Base-by-base conservation (phyloP, 148 eudicot species). In the Dysphania ambrosioides region DNA sequence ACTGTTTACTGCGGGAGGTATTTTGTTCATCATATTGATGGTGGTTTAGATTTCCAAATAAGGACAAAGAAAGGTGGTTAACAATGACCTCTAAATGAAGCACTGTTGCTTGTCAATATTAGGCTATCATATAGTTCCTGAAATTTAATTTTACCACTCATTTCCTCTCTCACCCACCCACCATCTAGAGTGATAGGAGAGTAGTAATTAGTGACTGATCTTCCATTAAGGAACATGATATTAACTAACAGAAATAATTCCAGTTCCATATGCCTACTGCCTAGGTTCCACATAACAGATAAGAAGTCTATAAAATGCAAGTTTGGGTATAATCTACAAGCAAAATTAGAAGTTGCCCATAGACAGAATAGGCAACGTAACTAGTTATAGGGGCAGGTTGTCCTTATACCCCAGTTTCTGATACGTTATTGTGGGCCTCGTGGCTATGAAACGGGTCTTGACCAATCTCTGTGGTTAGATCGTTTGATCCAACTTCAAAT, bases 61-160 rank as follows among this genome's bases (percentile, higher is more conserved):
- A 1, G 27, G 15, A 41, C 61, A 73, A 73, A 61, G 53, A 23
- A 29, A 62, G 40, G 68, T 38, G 21, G 40, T 73, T 73, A 41
- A 27, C 38, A n/a, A 73, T 32, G 24, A 61, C 76, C 76, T 42
- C 55, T 60, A 61, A 59, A 34, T 44, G 41, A 41, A 73, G 58
- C 68, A 60, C 29, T 42, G 53, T 61, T 73, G 24, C 44, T 18
- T 61, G 68, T 73, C 76, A 42, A 61, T 73, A 18, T 72, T 53
- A 57, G 31, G 27, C 9, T 9, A 68, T 44, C 2, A 49, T 69
- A 40, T 26, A 16, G 59, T 44, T 24, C 26, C 51, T 26, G 12
- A n/a, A 31, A n/a, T n/a, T 35, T 30, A 49, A 30, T 51, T 16
- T 70, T 24, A 21, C 7, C 29, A 24, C 29, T 36, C 68, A 61